These are phyloP conservation scores for Colletotrichum sojae DNA, from an alignment of 2,329 filamentous ascomycete genomes.

Conservation along the genomic window DNA sequence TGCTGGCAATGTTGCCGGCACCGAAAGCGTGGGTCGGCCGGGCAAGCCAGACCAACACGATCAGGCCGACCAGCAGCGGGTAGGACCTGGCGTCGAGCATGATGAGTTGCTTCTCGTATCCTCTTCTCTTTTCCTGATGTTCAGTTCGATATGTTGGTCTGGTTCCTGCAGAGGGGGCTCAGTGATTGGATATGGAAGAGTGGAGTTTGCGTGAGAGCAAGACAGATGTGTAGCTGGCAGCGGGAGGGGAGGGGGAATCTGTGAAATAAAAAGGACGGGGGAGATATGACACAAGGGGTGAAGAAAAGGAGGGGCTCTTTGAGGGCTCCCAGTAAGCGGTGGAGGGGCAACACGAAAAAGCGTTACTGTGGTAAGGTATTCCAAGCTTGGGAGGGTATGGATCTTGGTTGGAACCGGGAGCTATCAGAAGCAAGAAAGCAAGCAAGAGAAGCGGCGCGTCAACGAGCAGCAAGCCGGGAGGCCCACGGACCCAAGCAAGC, in stretches of 20 bases:
- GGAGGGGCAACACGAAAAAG: conserved; percentile 37
- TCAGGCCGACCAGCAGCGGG: conserved; percentile 67
- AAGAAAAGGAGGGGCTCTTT: conserved; percentile 40
- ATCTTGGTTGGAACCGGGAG: conserved; percentile 32
- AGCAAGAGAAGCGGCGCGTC: background rate
- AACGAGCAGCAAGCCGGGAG: conserved; percentile 11
- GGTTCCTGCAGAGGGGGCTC: conserved; percentile 24
- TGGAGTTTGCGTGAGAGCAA: conserved; percentile 24
- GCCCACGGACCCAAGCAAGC: conserved; percentile 24
- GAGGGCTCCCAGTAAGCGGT: conserved; percentile 22
- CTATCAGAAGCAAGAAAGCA: conserved; percentile 37
- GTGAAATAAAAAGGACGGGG: conserved; percentile 33
- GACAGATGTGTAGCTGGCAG: background rate
- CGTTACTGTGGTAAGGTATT: conserved; percentile 31
- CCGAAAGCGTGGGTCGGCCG: conserved; percentile 83
- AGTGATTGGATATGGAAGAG: conserved; percentile 24
- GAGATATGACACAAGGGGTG: conserved; percentile 36
- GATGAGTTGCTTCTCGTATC: conserved; percentile 27
- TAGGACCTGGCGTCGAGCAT: conserved; percentile 66
- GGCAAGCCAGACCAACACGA: conserved; percentile 76
- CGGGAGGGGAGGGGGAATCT: conserved; percentile 25
- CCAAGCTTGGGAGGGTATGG: conserved; percentile 28
- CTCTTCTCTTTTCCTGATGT: conserved; percentile 13
- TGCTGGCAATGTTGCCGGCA: conserved; percentile 88
- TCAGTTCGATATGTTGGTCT: conserved; percentile 10